A percentile compares a stretch with the other conserved stretches of the same genome.
phyloP scores from a whole-genome alignment of 768 basidiomycete genomes.

The Phlebiopsis gigantea region DNA sequence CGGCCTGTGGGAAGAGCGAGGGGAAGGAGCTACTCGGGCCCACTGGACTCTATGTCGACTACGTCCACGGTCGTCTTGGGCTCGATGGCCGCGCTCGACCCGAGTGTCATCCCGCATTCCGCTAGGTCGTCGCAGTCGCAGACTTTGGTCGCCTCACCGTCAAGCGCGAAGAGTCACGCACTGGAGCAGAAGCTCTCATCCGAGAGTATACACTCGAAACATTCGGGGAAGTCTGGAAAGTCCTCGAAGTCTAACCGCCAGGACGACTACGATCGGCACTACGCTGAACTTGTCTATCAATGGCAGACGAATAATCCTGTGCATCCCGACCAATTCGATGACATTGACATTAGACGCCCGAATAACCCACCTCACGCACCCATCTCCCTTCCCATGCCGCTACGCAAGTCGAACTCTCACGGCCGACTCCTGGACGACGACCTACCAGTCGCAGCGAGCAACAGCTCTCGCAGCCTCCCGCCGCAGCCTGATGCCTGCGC shows the following conservation, averaged over 20 bases:
- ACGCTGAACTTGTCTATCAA: not conserved
- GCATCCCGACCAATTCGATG: not conserved
- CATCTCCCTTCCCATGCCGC: constrained; percentile 27
- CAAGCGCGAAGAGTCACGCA: constrained; percentile 9
- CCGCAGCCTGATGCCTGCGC: constrained; percentile 7
- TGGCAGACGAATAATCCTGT: not conserved
- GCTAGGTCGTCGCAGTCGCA: constrained; percentile 6
- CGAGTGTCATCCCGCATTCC: constrained; percentile 11
- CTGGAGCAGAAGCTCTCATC: constrained; percentile 29
- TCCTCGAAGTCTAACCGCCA: constrained; percentile 25
- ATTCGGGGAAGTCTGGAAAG: constrained; percentile 32
- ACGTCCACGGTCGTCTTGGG: constrained; percentile 16
- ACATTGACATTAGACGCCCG: constrained; percentile 24
- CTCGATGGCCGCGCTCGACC: constrained; percentile 16
- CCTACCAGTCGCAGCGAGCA: constrained; percentile 10
- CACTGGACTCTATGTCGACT: constrained; percentile 12
- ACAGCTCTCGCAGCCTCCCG: constrained; percentile 13
- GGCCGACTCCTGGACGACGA: constrained; percentile 17
- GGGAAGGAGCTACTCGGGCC: constrained; percentile 5
- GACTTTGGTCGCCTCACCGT: constrained; percentile 14
- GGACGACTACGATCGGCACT: constrained; percentile 16
- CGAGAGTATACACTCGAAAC: constrained; percentile 35
- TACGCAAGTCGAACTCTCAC: constrained; percentile 24
- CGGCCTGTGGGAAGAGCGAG: not conserved
- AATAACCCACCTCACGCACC: constrained; percentile 45